phyloP scores from a whole-genome alignment of 1,139 yeast species.

The Taiozyma onychis region DNA sequence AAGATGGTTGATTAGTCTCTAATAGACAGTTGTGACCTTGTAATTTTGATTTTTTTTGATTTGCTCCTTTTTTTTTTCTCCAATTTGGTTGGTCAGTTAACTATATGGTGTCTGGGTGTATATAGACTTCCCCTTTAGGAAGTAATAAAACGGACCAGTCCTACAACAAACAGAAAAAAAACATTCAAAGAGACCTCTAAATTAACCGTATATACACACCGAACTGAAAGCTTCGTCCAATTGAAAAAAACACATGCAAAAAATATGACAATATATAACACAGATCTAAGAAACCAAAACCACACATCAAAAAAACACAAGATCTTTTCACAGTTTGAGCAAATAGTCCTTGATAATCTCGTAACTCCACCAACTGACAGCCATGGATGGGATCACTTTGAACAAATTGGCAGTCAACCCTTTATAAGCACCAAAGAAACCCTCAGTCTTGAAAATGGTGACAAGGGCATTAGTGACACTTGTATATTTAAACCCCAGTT shows the following conservation, averaged over 20 bases:
- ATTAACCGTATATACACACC: not conserved
- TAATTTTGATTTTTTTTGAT: not conserved
- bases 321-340: constrained; percentile 5
- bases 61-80: constrained; percentile 1
- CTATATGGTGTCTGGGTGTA: not conserved
- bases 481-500: constrained; percentile 73
- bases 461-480: constrained; percentile 67
- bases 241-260: not conserved
- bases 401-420: constrained; percentile 86
- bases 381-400: constrained; percentile 93
- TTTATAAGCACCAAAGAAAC: constrained; percentile 74
- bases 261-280: not conserved
- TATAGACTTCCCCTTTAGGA: not conserved
- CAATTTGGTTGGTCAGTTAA: constrained; percentile 7
- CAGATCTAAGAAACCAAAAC: not conserved
- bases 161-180: not conserved
- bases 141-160: too few species aligned
- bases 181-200: not conserved
- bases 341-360: constrained; percentile 51
- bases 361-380: constrained; percentile 87
- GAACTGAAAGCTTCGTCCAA: not conserved
- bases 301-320: not conserved
- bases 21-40: not conserved
- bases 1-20: not conserved
- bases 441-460: constrained; percentile 68